Evolutionary conservation across 805 yeast species (phyloP).

Genomic region (Lipomyces anomalus): DNA sequence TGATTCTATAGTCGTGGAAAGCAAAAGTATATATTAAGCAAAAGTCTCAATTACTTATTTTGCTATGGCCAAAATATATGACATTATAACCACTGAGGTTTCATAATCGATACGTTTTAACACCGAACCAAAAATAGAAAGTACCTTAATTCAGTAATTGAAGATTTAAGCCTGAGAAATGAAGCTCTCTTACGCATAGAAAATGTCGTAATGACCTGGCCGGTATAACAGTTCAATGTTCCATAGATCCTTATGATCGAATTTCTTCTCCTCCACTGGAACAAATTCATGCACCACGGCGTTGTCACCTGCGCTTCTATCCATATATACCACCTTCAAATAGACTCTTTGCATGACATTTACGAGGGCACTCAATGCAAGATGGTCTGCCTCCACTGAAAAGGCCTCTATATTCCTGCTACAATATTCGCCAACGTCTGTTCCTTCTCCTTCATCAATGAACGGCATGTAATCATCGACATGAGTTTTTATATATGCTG

Average conservation of each 20-base stretch:
- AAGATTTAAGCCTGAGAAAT: no score
- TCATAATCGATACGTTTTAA: no score
- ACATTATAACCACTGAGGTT: no score
- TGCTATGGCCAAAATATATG: no score
- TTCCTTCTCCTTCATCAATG: slow-evolving; percentile 22
- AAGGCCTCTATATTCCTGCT: slow-evolving; percentile 25
- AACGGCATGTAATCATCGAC: slow-evolving; percentile 23
- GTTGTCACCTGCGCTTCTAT: slow-evolving; percentile 21
- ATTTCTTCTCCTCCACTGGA: slow-evolving; percentile 6
- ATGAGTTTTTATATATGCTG: slow-evolving; percentile 25
- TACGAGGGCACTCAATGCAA: slow-evolving; percentile 25
- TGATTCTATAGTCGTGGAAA: no score
- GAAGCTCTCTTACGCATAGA: slow-evolving; percentile 17
- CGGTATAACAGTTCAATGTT: slow-evolving; percentile 22
- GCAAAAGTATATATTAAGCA: no score
- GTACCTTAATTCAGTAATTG: no score
- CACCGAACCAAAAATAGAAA: no score
- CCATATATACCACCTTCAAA: slow-evolving; percentile 23
- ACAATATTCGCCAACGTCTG: slow-evolving; percentile 22
- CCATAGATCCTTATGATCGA: not conserved
- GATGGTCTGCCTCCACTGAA: slow-evolving; percentile 26
- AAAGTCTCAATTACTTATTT: no score
- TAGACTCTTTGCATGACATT: slow-evolving; percentile 19
- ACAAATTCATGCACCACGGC: slow-evolving; percentile 17
- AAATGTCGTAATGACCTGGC: slow-evolving; percentile 27